phyloP scores from a whole-genome alignment of 768 basidiomycete species.

The Thelephora ganbajun region DNA sequence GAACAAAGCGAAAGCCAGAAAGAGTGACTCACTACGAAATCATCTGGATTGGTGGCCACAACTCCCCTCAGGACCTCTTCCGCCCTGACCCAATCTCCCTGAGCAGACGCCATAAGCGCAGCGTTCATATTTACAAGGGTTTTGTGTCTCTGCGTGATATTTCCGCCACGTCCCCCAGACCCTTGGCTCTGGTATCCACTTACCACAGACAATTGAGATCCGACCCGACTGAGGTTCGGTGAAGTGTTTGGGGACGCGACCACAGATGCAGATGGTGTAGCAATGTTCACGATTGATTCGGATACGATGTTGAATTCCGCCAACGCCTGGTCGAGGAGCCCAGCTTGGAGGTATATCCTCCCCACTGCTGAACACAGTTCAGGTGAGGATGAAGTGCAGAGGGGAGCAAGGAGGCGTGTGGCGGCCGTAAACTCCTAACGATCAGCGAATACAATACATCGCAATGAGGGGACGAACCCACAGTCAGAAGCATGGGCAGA shows the following conservation, averaged over 20 bases:
- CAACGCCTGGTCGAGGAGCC: constrained; percentile 44
- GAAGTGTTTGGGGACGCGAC: background rate
- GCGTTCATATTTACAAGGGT: constrained; percentile 41
- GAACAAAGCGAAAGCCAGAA: no score
- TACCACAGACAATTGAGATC: no score
- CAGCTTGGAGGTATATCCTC: constrained; percentile 62
- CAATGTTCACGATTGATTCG: constrained; percentile 23
- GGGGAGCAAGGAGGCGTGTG: constrained; percentile 48
- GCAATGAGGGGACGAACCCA: background rate
- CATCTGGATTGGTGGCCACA: constrained; percentile 39
- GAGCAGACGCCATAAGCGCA: constrained; percentile 49
- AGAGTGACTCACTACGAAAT: constrained; percentile 35
- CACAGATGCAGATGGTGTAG: constrained; percentile 22
- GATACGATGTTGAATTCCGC: constrained; percentile 41
- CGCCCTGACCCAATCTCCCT: constrained; percentile 56
- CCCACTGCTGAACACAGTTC: constrained; percentile 56
- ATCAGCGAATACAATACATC: background rate
- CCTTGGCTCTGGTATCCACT: background rate
- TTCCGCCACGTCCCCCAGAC: background rate
- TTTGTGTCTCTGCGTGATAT: background rate
- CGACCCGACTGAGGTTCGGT: background rate
- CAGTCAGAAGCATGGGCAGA: background rate
- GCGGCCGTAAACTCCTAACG: constrained; percentile 58
- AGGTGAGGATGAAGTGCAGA: constrained; percentile 37
- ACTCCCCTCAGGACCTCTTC: constrained; percentile 27